Percentiles rank a stretch among this genome's conserved stretches.
These are phyloP conservation scores for Gynostemma pentaphyllum DNA, from an alignment of 306 rosid genomes.

Conservation along the genomic window DNA sequence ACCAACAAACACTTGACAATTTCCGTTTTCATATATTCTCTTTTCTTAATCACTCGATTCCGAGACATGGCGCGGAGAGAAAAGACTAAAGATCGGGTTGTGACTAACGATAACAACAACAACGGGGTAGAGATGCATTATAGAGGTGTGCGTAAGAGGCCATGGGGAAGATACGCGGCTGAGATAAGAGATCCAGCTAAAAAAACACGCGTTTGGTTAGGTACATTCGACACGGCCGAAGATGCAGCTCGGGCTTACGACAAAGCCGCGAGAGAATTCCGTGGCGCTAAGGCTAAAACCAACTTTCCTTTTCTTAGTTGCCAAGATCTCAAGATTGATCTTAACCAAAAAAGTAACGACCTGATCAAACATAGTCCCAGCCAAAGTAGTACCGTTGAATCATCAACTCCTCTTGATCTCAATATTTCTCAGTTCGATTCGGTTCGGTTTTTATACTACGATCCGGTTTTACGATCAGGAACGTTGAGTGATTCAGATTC, in stretches of 20 bases:
- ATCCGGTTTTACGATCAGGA: conserved; percentile 25
- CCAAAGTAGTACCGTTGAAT: conserved; percentile 65
- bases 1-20: no score
- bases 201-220: conserved; percentile 71
- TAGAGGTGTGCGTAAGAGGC: conserved; percentile 63
- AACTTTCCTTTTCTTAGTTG: conserved; percentile 30
- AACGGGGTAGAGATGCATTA: conserved; percentile 52
- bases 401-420: conserved; percentile 37
- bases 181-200: conserved; percentile 63
- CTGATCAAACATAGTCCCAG: conserved; percentile 36
- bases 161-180: conserved; percentile 74
- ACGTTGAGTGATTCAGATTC: conserved; percentile 52
- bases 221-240: conserved; percentile 63
- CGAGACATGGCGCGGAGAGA: conserved; percentile 46
- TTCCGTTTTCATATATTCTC: neutral
- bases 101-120: conserved; percentile 10
- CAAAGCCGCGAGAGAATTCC: conserved; percentile 47
- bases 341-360: neutral
- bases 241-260: conserved; percentile 69
- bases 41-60: neutral
- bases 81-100: conserved; percentile 12
- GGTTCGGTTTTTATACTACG: conserved; percentile 19
- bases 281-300: conserved; percentile 61
- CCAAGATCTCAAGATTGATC: conserved; percentile 7
- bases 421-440: conserved; percentile 15